Evolutionary conservation across 139 green algal species (phyloP), one percentile per base, ranked within the genome.

Genomic region (Haematococcus lacustris): DNA sequence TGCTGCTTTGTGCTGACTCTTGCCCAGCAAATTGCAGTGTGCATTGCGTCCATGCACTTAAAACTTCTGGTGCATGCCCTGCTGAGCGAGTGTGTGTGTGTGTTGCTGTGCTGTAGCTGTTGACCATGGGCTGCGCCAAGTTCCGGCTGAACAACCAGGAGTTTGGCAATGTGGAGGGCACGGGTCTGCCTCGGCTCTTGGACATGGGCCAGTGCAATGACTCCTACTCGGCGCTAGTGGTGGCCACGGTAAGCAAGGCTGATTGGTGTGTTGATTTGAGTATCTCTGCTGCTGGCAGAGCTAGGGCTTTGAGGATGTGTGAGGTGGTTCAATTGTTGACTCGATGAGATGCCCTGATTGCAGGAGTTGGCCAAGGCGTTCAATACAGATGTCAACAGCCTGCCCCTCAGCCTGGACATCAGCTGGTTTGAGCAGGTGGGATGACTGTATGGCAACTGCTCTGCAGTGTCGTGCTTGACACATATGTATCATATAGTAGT

Each of bases 121-220:
- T 93, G 7, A 91, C 87, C 3, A 73, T 93, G 62, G 88, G 85
- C 32, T 93, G 88, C 76, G 86, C 78, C 73, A 93, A 93, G 87
- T 93, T 87, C 76, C 82, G 88, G 41, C 80, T 93, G 66, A 84
- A 85, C 67, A 78, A 89, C 71, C 85, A 89, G 73, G 77, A 84
- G 62, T 88, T 87, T 53, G 68, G 88, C 68, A 88, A 32, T 21
- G 73, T 92, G 61, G 73, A 68, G 0, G 81, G 70, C 75, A 91
- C 83, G 17, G 63, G 72, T 1, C 71, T 93, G 68, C 88, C 88
- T 1, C 82, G 88, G 64, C 82, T 93, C 81, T 65, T 93, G 75
- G 88, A 93, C 86, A 90, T 93, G 83, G 88, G 88, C 38, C 87
- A 91, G 79, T 86, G 80, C 78, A 84, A 87, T 68, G 81, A 87